Evolutionary conservation across 2,329 filamentous ascomycete species (phyloP).

Genomic region (Talaromyces sp.): DNA sequence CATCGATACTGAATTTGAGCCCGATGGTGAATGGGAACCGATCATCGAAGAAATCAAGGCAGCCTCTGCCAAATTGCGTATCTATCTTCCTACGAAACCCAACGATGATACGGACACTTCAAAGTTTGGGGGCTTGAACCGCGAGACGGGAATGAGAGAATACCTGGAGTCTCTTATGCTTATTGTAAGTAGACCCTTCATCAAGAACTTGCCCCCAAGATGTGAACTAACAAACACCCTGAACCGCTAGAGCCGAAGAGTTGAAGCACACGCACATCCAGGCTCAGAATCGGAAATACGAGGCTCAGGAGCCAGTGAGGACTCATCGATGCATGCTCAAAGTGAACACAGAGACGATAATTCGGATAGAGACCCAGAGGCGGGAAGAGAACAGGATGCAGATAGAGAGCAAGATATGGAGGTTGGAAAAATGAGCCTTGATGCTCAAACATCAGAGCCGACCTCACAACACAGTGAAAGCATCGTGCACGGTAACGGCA

Average conservation of each 20-base stretch:
- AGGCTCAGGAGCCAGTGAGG: no score
- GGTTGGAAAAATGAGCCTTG: background rate
- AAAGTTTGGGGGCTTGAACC: background rate
- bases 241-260: no score
- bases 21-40: conserved; percentile 16
- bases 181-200: conserved; percentile 1
- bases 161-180: background rate
- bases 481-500: conserved; percentile 21
- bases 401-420: background rate
- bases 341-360: no score
- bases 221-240: no score
- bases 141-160: background rate
- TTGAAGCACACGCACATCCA: no score
- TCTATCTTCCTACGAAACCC: conserved; percentile 5
- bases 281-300: no score
- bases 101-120: background rate
- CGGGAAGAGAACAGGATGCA: no score
- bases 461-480: background rate
- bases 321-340: no score
- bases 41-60: conserved; percentile 15
- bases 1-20: conserved; percentile 18
- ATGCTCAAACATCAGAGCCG: background rate
- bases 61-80: conserved; percentile 6
- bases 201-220: background rate
- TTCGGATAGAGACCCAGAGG: no score